These are phyloP conservation scores for Lobulomyces angularis DNA, from an alignment of 192 early-diverging fungal species.

Conservation along the genomic window DNA sequence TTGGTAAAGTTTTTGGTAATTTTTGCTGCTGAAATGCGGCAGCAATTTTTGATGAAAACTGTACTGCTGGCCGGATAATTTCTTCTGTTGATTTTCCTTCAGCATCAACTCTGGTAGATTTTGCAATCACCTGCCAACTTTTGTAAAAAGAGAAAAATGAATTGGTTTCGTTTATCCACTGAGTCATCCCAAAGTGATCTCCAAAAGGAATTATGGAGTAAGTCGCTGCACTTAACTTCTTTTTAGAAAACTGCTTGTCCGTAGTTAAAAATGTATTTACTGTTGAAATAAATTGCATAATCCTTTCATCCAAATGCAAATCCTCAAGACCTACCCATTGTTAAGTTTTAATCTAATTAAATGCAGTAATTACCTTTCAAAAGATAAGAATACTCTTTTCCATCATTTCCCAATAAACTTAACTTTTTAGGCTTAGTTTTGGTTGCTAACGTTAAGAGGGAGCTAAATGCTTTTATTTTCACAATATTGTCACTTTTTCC, in stretches of 20 bases:
- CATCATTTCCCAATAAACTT: constrained; percentile 41
- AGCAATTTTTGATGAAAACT: constrained; percentile 23
- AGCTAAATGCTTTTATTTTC: constrained; percentile 6
- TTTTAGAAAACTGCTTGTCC: constrained; percentile 26
- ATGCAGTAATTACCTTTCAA: too few relatives aligned
- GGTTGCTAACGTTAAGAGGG: constrained; percentile 47
- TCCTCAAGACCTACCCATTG: too few relatives aligned
- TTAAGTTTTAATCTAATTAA: too few relatives aligned
- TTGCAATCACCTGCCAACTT: constrained; percentile 63
- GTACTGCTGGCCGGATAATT: constrained; percentile 27
- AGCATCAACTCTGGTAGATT: constrained; percentile 47
- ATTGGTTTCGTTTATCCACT: constrained; percentile 80
- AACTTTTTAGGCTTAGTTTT: constrained; percentile 92
- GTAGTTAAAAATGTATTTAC: constrained; percentile 46
- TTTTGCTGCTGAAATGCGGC: constrained; percentile 40
- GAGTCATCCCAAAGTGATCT: constrained; percentile 78
- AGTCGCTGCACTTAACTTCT: constrained; percentile 32
- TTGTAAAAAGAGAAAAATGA: constrained; percentile 68
- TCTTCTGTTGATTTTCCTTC: constrained; percentile 18
- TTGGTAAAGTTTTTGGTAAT: constrained; percentile 32
- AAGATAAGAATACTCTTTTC: constrained; percentile 53
- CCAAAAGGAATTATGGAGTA: constrained; percentile 82
- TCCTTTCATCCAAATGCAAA: constrained; percentile 80
- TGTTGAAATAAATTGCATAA: constrained; percentile 66
- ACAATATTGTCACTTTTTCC: constrained; percentile 12